These are phyloP conservation scores for Vitis cinerea DNA, from an alignment of 164 flowering plant species.

Conservation along the genomic window DNA sequence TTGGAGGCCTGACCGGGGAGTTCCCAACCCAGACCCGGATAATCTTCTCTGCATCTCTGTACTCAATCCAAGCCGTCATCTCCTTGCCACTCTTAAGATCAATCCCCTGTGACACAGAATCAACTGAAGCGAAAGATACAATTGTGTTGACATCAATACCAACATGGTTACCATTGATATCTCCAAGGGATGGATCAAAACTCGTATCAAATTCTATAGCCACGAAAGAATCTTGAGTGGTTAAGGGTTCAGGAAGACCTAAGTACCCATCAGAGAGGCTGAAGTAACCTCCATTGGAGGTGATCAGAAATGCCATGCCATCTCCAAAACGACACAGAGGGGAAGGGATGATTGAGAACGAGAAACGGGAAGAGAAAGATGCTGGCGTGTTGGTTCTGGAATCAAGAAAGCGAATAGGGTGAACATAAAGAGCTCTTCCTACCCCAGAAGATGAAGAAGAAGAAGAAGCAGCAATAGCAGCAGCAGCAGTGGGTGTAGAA, in stretches of 20 bases:
- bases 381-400: constrained; percentile 31
- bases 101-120: constrained; percentile 38
- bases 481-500: constrained; percentile 3
- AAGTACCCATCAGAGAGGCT: constrained; percentile 35
- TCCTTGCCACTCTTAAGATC: constrained; percentile 49
- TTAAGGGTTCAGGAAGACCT: constrained; percentile 36
- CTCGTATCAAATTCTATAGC: constrained; percentile 75
- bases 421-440: constrained; percentile 56
- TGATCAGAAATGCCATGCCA: constrained; percentile 61
- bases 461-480: constrained; percentile 2
- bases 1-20: constrained; percentile 33
- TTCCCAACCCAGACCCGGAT: constrained; percentile 51
- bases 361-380: constrained; percentile 55
- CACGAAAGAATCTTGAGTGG: constrained; percentile 35
- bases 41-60: constrained; percentile 32
- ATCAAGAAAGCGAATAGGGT: constrained; percentile 66
- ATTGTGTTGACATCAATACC: constrained; percentile 48
- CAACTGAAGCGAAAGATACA: constrained; percentile 47
- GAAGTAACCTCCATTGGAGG: constrained; percentile 33
- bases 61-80: constrained; percentile 65
- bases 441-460: constrained; percentile 20
- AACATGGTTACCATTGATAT: constrained; percentile 62
- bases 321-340: constrained; percentile 49
- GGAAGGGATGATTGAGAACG: constrained; percentile 44
- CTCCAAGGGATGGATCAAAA: constrained; percentile 42